These are phyloP conservation scores for Thielaviopsis populi DNA, from an alignment of 2,329 filamentous ascomycete species.

Conservation along the genomic window DNA sequence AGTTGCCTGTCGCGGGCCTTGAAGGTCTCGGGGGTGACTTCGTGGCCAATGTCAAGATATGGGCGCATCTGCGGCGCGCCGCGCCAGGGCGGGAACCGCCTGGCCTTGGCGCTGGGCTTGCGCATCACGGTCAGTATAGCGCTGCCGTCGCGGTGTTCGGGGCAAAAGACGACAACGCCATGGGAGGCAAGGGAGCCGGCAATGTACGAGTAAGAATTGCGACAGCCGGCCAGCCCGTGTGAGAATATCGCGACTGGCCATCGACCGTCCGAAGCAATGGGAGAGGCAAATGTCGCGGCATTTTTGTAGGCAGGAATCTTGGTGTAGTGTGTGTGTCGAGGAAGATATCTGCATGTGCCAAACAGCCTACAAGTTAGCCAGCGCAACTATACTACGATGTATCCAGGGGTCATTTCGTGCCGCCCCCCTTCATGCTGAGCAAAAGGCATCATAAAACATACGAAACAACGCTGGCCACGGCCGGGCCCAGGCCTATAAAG, in stretches of 20 bases:
- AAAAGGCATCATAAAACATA: slow-evolving; percentile 25
- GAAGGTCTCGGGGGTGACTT: slow-evolving; percentile 49
- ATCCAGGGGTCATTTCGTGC: too few relatives aligned
- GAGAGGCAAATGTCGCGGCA: slow-evolving; percentile 40
- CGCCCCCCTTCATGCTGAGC: neutral
- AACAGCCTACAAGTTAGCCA: neutral
- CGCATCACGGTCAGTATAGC: slow-evolving; percentile 60
- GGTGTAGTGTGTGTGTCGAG: slow-evolving; percentile 57
- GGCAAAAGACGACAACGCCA: slow-evolving; percentile 64
- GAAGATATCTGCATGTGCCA: slow-evolving; percentile 38
- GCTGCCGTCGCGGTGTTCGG: slow-evolving; percentile 73
- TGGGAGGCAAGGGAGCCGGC: slow-evolving; percentile 66
- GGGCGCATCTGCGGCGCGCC: slow-evolving; percentile 23
- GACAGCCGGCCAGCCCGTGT: slow-evolving; percentile 65
- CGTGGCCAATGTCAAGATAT: slow-evolving; percentile 44
- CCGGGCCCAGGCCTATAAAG: slow-evolving; percentile 52
- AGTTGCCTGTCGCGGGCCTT: slow-evolving; percentile 55
- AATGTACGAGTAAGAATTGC: slow-evolving; percentile 76
- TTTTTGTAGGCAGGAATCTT: slow-evolving; percentile 59
- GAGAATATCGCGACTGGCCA: slow-evolving; percentile 81
- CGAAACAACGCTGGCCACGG: slow-evolving; percentile 45
- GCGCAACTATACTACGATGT: too few relatives aligned
- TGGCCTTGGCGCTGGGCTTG: slow-evolving; percentile 35
- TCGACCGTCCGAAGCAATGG: slow-evolving; percentile 34
- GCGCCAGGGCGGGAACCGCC: slow-evolving; percentile 18